A percentile compares a stretch with the other conserved stretches of the same genome.
phyloP scores from a whole-genome alignment of 2,329 filamentous ascomycete species.

The Aulographum hederae region DNA sequence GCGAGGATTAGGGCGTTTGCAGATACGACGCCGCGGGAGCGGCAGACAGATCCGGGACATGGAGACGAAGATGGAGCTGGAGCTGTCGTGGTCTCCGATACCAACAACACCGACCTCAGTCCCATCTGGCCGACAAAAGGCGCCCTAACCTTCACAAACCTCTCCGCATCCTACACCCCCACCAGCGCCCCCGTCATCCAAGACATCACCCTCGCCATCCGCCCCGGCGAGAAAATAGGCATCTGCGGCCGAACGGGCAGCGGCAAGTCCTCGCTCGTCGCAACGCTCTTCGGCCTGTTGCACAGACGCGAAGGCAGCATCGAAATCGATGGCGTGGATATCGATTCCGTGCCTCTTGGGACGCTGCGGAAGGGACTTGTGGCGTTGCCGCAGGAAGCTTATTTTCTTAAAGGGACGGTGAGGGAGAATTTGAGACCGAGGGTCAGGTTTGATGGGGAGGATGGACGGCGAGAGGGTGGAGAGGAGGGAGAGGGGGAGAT shows the following conservation, averaged over 20 bases:
- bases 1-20: slow-evolving; percentile 16
- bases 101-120: too few relatives aligned
- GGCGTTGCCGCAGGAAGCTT: slow-evolving; percentile 34
- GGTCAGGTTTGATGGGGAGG: slow-evolving; percentile 12
- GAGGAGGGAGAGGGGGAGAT: too few relatives aligned
- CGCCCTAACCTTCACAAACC: neutral
- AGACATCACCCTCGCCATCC: slow-evolving; percentile 12
- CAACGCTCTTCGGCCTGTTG: slow-evolving; percentile 21
- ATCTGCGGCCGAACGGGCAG: slow-evolving; percentile 18
- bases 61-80: neutral
- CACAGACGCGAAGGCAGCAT: slow-evolving; percentile 20
- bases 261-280: slow-evolving; percentile 24
- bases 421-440: slow-evolving; percentile 20
- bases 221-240: slow-evolving; percentile 14
- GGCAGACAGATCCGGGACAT: slow-evolving; percentile 4
- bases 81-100: neutral
- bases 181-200: slow-evolving; percentile 7
- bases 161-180: slow-evolving; percentile 1
- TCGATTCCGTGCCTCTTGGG: slow-evolving; percentile 24
- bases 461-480: too few relatives aligned
- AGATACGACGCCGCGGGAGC: slow-evolving; percentile 11
- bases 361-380: too few relatives aligned
- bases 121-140: too few relatives aligned
- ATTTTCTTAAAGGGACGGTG: slow-evolving; percentile 26
- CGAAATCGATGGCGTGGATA: slow-evolving; percentile 25